Percentiles rank a stretch among this genome's conserved stretches.
Conservation (phyloP, 2,329 filamentous ascomycete species). For the Domatiomyces globalis region DNA sequence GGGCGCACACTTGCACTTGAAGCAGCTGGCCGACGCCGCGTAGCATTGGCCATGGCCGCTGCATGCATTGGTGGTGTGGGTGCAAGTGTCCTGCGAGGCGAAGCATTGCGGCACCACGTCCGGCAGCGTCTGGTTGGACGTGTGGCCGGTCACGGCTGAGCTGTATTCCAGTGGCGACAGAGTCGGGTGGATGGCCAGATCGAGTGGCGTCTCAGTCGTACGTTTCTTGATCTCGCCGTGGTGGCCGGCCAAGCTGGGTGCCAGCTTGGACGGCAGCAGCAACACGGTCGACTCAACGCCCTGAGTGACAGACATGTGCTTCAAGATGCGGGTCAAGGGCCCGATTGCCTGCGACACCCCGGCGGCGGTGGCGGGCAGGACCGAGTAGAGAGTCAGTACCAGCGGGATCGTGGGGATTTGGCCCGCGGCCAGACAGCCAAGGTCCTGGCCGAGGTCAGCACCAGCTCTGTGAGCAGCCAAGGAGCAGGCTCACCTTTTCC, state of each 20-base stretch:
- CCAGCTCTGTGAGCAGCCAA: not conserved
- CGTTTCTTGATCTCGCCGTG: not conserved
- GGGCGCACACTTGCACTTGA: conserved; percentile 58
- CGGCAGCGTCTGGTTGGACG: conserved; percentile 26
- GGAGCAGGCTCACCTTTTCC: conserved; percentile 8
- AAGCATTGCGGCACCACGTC: conserved; percentile 59
- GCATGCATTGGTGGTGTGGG: conserved; percentile 59
- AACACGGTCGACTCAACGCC: conserved; percentile 45
- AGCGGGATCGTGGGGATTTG: conserved; percentile 21
- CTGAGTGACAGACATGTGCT: conserved; percentile 35
- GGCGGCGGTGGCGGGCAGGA: conserved; percentile 26
- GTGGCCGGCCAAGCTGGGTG: conserved; percentile 5
- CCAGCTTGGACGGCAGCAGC: conserved; percentile 32
- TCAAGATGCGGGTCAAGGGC: conserved; percentile 22
- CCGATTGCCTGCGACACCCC: conserved; percentile 11
- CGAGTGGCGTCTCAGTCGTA: conserved; percentile 11
- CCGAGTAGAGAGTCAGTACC: conserved; percentile 28
- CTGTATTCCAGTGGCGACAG: conserved; percentile 8
- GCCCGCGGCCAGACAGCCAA: conserved; percentile 8
- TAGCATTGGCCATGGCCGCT: conserved; percentile 67
- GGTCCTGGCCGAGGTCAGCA: conserved; percentile 4
- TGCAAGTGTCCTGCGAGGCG: conserved; percentile 52
- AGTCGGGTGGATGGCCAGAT: conserved; percentile 23
- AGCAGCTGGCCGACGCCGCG: conserved; percentile 57
- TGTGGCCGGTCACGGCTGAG: conserved; percentile 17